Conservation (phyloP, 78 protist species). For the Dictyostelium firmibasis region DNA sequence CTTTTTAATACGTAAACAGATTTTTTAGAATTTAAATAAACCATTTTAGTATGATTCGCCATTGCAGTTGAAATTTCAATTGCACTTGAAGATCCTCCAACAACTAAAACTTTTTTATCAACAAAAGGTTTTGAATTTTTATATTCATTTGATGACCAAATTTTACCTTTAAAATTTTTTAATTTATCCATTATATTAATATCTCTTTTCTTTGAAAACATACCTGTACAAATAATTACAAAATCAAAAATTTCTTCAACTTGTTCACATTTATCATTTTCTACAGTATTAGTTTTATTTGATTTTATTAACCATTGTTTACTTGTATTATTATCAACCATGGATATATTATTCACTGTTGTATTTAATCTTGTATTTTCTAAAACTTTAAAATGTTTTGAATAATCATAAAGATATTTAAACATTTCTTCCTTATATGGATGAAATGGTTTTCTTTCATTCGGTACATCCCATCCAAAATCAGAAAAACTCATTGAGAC, state of each 20-base stretch:
- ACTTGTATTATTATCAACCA: background rate
- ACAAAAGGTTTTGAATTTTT: background rate
- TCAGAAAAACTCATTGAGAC: constrained; percentile 2
- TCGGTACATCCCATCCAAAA: background rate
- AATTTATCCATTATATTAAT: background rate
- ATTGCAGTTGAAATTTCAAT: background rate
- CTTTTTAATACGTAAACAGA: background rate
- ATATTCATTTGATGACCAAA: background rate
- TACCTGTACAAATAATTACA: background rate
- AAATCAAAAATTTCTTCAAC: background rate
- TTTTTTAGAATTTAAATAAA: background rate
- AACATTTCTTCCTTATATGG: background rate
- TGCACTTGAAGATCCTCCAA: background rate
- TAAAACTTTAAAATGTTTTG: background rate
- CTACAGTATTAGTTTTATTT: too few relatives aligned
- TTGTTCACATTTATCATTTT: background rate
- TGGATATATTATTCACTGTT: background rate
- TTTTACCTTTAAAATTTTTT: background rate
- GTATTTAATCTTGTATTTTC: background rate
- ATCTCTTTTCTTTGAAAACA: background rate
- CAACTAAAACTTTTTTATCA: background rate
- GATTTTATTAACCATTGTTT: background rate
- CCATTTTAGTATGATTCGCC: background rate
- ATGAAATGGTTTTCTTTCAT: background rate
- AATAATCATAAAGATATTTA: background rate